Percentiles rank a stretch among this genome's conserved stretches.
Conservation (phyloP, 805 yeast genomes). For the Sugiyamaella boreocaroliniensis region DNA sequence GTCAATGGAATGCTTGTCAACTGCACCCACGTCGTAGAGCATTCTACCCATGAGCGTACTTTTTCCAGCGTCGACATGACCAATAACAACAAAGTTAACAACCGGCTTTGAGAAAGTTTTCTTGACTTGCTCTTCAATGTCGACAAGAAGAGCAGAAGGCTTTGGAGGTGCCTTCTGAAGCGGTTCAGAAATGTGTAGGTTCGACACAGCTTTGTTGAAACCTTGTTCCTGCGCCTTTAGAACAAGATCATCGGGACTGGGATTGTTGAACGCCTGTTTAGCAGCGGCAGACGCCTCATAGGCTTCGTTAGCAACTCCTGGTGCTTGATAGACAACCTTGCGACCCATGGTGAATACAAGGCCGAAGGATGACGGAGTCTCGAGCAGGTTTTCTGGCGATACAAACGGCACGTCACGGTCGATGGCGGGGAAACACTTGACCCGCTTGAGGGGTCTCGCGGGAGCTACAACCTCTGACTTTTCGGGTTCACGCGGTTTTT, state of each 20-base stretch:
- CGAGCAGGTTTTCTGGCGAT: neutral
- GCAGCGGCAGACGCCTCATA: constrained; percentile 30
- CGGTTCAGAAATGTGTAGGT: neutral
- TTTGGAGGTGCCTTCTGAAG: neutral
- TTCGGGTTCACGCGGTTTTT: constrained; percentile 13
- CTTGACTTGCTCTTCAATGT: constrained; percentile 9
- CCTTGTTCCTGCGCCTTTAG: constrained; percentile 45
- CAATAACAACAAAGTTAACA: constrained; percentile 70
- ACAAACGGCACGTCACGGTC: constrained; percentile 8
- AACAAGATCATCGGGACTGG: constrained; percentile 79
- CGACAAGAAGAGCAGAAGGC: neutral
- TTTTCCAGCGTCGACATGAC: constrained; percentile 84
- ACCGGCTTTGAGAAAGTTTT: constrained; percentile 39
- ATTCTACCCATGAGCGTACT: constrained; percentile 74
- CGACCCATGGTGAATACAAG: constrained; percentile 7
- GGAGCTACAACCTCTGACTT: constrained; percentile 37
- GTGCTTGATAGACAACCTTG: neutral
- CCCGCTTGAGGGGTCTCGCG: constrained; percentile 1
- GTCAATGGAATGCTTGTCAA: constrained; percentile 57
- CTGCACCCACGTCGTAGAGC: constrained; percentile 58
- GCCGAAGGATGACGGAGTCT: constrained; percentile 14
- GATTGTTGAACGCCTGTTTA: constrained; percentile 50
- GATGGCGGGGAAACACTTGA: constrained; percentile 13
- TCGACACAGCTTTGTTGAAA: constrained; percentile 9
- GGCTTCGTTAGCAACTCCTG: constrained; percentile 35